Conservation (phyloP, 345 rosid genomes). For the Alliaria petiolata region DNA sequence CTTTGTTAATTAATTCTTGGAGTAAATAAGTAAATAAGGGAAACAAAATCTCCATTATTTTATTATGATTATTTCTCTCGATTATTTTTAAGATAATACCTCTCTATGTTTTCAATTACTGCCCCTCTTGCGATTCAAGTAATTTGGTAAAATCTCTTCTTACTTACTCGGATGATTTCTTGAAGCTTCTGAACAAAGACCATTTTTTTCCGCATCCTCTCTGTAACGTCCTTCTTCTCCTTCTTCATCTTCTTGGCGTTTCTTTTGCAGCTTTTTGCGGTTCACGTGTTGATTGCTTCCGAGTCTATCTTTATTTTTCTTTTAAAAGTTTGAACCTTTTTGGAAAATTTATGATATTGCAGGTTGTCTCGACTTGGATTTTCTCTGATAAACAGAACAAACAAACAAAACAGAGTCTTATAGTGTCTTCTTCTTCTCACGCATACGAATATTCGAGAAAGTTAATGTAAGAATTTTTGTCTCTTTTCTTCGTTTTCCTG, state of each 20-base stretch:
- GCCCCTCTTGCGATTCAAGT: conserved; percentile 15
- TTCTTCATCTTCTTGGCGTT: conserved; percentile 23
- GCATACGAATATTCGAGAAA: background rate
- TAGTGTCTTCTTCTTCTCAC: background rate
- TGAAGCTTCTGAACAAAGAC: conserved; percentile 13
- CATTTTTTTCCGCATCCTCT: background rate
- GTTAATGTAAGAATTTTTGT: background rate
- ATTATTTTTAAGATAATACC: background rate
- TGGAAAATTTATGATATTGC: background rate
- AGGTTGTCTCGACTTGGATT: background rate
- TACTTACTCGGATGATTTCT: conserved; percentile 14
- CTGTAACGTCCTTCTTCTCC: conserved; percentile 20
- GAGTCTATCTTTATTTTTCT: too few species aligned
- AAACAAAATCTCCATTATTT: background rate
- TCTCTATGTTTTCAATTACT: background rate
- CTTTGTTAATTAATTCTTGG: background rate
- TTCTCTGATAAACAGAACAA: background rate
- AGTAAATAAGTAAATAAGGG: background rate
- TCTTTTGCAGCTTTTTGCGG: conserved; percentile 27
- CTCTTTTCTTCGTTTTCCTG: background rate
- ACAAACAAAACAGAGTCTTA: background rate
- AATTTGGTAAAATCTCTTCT: background rate
- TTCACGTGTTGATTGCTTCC: conserved; percentile 35
- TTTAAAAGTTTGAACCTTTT: background rate
- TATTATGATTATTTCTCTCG: background rate